Conservation (phyloP, 23 red algal species). For the Porphyridium purpureum region DNA sequence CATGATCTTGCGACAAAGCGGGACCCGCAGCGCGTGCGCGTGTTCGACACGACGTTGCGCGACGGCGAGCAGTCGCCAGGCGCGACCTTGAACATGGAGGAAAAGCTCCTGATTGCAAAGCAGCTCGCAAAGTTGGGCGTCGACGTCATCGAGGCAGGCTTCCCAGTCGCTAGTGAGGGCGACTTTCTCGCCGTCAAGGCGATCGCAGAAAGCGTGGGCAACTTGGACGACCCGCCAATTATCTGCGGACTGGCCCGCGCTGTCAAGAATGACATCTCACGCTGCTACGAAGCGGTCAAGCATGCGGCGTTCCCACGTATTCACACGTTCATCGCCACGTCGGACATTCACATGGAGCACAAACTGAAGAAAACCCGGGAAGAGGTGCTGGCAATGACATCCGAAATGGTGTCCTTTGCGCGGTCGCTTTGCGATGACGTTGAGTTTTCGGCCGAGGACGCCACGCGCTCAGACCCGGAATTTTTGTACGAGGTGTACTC, state of each 20-base stretch:
- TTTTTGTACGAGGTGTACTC: conserved; percentile 81
- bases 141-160: conserved; percentile 95
- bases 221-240: conserved; percentile 69
- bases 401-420: conserved; percentile 69
- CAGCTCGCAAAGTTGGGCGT: conserved; percentile 92
- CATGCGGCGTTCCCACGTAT: conserved; percentile 87
- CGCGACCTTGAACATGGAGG: conserved; percentile 78
- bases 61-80: conserved; percentile 99
- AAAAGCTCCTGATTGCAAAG: conserved; percentile 82
- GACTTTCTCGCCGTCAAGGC: conserved; percentile 80
- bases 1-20: conserved; percentile 81
- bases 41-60: conserved; percentile 94
- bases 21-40: conserved; percentile 85
- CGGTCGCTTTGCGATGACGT: conserved; percentile 96
- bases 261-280: conserved; percentile 51
- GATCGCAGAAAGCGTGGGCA: conserved; percentile 63
- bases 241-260: conserved; percentile 86
- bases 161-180: conserved; percentile 76
- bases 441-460: conserved; percentile 98
- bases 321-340: conserved; percentile 98
- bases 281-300: conserved; percentile 95
- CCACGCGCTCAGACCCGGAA: conserved; percentile 80
- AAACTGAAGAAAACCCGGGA: conserved; percentile 82
- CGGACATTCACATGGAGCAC: conserved; percentile 94
- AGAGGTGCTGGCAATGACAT: conserved; percentile 70